Evolutionary conservation across 1,284 basidiomycete species (phyloP).

Genomic region (Grifola frondosa): DNA sequence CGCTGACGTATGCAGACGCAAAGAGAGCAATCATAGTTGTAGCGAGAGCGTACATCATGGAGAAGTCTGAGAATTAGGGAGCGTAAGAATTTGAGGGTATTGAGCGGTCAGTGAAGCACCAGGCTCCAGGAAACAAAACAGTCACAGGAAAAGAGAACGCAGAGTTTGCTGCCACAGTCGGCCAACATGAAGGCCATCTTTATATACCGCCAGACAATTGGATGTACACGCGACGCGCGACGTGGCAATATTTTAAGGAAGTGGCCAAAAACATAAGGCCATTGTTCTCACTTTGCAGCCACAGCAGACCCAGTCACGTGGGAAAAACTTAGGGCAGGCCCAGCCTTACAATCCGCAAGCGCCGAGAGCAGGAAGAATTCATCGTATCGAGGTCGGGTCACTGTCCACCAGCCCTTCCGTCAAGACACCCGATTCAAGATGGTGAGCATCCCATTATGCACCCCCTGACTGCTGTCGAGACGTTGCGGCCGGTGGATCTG

Average conservation of each 20-base stretch:
- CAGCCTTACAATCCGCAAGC: not conserved
- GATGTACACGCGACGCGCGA: too few relatives aligned
- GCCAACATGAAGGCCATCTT: too few relatives aligned
- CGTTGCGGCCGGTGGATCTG: constrained; percentile 10
- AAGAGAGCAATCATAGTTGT: constrained; percentile 21
- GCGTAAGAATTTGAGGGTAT: not conserved
- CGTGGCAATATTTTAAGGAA: too few relatives aligned
- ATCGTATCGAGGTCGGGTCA: constrained; percentile 22
- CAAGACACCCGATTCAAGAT: constrained; percentile 36
- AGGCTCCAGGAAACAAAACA: constrained; percentile 10
- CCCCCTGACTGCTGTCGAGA: constrained; percentile 6
- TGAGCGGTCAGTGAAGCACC: constrained; percentile 16
- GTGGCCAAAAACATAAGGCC: too few relatives aligned
- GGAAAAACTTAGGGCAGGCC: constrained; percentile 12
- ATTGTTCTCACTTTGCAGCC: constrained; percentile 18
- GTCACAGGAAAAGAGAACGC: too few relatives aligned
- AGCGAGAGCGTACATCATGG: constrained; percentile 11
- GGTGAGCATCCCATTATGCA: constrained; percentile 31
- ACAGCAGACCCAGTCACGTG: constrained; percentile 11
- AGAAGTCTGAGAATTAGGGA: not conserved
- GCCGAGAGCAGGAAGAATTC: constrained; percentile 9
- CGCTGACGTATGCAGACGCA: constrained; percentile 15
- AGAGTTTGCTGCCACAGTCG: too few relatives aligned
- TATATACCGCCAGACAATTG: too few relatives aligned
- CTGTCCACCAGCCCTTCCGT: constrained; percentile 24